Base-by-base conservation (phyloP, 208 protist genomes). In the Leishmania aethiopica region DNA sequence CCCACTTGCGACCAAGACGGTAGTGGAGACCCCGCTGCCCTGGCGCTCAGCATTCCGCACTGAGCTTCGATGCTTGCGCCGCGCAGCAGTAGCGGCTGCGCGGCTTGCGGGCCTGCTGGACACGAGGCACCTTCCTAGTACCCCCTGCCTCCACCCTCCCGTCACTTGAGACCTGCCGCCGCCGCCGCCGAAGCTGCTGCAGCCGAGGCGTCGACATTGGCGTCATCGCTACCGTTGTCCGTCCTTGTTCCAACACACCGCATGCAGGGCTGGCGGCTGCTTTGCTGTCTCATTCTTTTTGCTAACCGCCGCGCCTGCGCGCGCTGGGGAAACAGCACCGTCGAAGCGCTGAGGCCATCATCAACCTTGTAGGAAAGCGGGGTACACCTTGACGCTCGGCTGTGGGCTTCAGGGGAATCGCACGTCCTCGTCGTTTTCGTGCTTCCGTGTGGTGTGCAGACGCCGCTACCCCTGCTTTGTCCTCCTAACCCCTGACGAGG, bases 101-200 rank as follows among this genome's bases (percentile, higher is more conserved):
- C 28, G 89, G 87, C 47, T 89, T 90, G 2, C 91, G 84, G 35
- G 91, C 86, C 59, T 91, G 87, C 81, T 94, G 89, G 51, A 90
- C 82, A 40, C 89, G 81, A 4, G 88, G 91, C 37, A 80, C 75
- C 13, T 83, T 80, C 15, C 55, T n/a, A 53, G 7, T 40, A 25
- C 45, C 66, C n/a, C 80, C 75, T n/a, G 10, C 45, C 8, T 49
- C 45, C 45, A 49, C 45, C 45, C 8, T 47, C 45, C 45, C 45
- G 8, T 49, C 45, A 49, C 45, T 49, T 49, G 45, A 49, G 32
- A n/a, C 47, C 25, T 59, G 59, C 32, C 59, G 74, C 22, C 76
- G 74, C 22, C 76, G 35, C 47, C 49, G 69, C 4, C 81, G 76
- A 22, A 74, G 80, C 64, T 73, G 78, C 37, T 49, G 57, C 19